These are phyloP conservation scores for Vigna angularis DNA, from an alignment of 306 rosid genomes.

Conservation along the genomic window DNA sequence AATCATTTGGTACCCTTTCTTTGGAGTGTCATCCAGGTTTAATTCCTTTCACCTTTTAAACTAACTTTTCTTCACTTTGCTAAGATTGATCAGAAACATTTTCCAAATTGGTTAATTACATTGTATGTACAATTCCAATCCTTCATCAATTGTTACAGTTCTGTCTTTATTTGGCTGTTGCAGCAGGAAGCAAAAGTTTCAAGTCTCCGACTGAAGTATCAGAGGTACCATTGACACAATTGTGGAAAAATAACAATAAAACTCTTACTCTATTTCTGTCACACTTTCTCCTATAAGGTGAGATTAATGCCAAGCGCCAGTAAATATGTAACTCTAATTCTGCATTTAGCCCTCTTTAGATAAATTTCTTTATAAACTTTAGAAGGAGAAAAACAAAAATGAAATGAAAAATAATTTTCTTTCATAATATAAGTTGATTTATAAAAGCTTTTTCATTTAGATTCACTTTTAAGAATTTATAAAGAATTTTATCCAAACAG, in stretches of 20 bases:
- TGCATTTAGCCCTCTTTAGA: not conserved
- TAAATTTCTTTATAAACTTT: not conserved
- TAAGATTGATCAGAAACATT: conserved; percentile 25
- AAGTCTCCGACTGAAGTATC: conserved; percentile 21
- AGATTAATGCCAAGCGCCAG: not conserved
- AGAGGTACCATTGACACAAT: conserved; percentile 31
- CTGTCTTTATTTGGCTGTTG: conserved; percentile 20
- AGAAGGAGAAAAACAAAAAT: not conserved
- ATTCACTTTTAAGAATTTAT: not conserved
- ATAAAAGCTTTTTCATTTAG: not conserved
- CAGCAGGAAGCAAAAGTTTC: conserved; percentile 33
- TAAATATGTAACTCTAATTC: not conserved
- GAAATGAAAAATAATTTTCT: not conserved
- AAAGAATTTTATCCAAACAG: not conserved
- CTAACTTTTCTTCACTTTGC: not conserved
- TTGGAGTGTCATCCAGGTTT: conserved; percentile 43
- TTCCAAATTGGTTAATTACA: not conserved
- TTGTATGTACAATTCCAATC: conserved; percentile 13
- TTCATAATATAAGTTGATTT: not conserved
- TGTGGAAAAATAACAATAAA: not conserved
- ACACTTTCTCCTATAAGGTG: not conserved
- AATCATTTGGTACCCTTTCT: conserved; percentile 29
- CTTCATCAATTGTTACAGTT: conserved; percentile 10
- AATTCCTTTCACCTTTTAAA: not conserved
- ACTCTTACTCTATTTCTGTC: not conserved